Percentiles rank a stretch among this genome's conserved stretches.
Conservation (phyloP, 2,329 filamentous ascomycete species). For the Blastomyces emzantsi region DNA sequence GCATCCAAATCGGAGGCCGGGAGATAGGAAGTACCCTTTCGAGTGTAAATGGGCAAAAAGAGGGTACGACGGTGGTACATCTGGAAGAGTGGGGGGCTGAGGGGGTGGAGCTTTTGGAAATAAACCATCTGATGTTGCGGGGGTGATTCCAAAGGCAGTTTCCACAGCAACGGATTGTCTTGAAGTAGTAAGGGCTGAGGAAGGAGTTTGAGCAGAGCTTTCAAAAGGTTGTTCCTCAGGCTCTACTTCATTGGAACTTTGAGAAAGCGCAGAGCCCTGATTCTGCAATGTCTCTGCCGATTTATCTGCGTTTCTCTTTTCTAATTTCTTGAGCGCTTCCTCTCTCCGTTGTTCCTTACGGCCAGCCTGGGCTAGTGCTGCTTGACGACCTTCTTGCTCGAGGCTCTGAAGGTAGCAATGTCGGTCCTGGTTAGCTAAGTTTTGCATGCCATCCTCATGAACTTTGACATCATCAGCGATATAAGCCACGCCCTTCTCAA, state of each 20-base stretch:
- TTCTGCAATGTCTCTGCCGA: slow-evolving; percentile 14
- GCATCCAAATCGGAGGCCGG: slow-evolving; percentile 87
- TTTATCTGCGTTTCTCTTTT: slow-evolving; percentile 27
- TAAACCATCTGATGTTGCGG: slow-evolving; percentile 42
- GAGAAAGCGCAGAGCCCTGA: slow-evolving; percentile 13
- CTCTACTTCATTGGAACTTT: slow-evolving; percentile 9
- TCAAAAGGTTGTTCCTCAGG: slow-evolving; percentile 13
- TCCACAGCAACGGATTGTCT: slow-evolving; percentile 16
- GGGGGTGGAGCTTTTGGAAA: slow-evolving; percentile 26
- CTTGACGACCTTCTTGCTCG: slow-evolving; percentile 46
- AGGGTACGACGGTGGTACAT: slow-evolving; percentile 51
- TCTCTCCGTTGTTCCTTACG: slow-evolving; percentile 44
- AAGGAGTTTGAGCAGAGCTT: slow-evolving; percentile 3
- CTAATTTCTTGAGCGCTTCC: slow-evolving; percentile 43
- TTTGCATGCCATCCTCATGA: slow-evolving; percentile 57
- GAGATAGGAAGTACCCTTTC: slow-evolving; percentile 76
- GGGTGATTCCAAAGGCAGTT: slow-evolving; percentile 36
- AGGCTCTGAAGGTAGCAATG: slow-evolving; percentile 52
- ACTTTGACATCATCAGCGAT: slow-evolving; percentile 68
- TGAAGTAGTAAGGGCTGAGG: slow-evolving; percentile 9
- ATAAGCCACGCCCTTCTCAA: slow-evolving; percentile 66
- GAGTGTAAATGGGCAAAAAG: slow-evolving; percentile 73
- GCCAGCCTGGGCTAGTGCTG: slow-evolving; percentile 38
- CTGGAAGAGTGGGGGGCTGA: slow-evolving; percentile 24
- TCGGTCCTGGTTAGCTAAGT: slow-evolving; percentile 50